phyloP scores from a whole-genome alignment of 441 rosid species.

The Capsella rubella region DNA sequence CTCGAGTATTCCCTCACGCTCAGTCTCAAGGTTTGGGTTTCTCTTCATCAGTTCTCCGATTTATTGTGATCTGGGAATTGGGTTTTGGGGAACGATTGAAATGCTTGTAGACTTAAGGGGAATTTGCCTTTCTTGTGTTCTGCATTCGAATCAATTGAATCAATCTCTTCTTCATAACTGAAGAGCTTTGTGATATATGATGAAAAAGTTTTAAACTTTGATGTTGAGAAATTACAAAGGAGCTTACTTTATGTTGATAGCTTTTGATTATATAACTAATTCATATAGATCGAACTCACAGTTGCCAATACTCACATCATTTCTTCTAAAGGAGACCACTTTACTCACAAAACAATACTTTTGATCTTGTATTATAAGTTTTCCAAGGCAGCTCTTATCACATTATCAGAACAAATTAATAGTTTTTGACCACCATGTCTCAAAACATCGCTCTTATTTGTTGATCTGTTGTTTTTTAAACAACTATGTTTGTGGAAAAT shows the following conservation, averaged over 20 bases:
- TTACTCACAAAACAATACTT: background rate
- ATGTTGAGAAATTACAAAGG: background rate
- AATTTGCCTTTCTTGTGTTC: background rate
- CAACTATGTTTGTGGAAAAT: background rate
- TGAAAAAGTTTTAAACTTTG: background rate
- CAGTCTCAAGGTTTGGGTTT: constrained; percentile 64
- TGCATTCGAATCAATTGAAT: constrained; percentile 18
- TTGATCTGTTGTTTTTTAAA: background rate
- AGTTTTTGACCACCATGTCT: background rate
- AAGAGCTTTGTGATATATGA: background rate
- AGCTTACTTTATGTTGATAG: background rate
- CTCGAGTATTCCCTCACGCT: constrained; percentile 71
- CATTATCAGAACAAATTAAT: background rate
- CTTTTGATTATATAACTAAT: constrained; percentile 6
- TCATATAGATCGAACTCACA: constrained; percentile 15
- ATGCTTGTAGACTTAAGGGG: background rate
- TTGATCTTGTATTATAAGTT: background rate
- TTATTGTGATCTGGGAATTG: background rate
- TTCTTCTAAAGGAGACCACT: no score
- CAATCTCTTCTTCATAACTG: no score
- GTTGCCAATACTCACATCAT: background rate
- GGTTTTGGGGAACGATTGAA: constrained; percentile 1
- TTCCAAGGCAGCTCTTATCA: background rate
- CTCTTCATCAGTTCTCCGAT: background rate
- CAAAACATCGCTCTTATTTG: background rate